Evolutionary conservation across 2,329 filamentous ascomycete species (phyloP), one percentile per base, ranked within the genome.

Genomic region (Drechslerella stenobrocha): DNA sequence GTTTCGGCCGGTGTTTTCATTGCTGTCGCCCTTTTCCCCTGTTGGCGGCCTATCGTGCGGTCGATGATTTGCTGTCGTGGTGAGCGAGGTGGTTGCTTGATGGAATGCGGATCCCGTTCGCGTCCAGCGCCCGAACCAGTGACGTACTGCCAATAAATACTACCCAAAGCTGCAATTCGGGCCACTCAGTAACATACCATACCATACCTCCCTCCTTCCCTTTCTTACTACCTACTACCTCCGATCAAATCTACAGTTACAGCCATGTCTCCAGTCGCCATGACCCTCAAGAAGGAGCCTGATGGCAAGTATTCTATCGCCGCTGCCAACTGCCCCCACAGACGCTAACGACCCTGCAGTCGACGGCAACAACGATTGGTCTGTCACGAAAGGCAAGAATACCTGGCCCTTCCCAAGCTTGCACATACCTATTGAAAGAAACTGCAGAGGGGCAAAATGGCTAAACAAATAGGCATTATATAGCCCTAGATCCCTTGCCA

Each of bases 401-500:
- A 2, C 44, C 22, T 20, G 18, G 26, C 28, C 28, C 20, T 30
- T 23, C 44, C 26, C 4, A 11, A 11, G 26, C 3, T 24, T 30
- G 13, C 22, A 20, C 20, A 11, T 28, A n/a, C 13, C 22, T 40
- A 24, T 18, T 13, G 15, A 37, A 7, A 3, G 40, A 35, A 26
- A 24, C 24, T 37, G 8, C 8, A 34, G n/a, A 32, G 37, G 28
- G 15, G 24, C 26, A 45, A 9, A 11, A 2, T 30, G 20, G 18
- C 18, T 60, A 44, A 50, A n/a, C 18, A 23, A 32, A 6, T n/a
- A 8, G 13, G 40, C 8, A 7, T 7, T 3, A 45, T 60, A 11
- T 71, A 83, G 89, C 88, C 26, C 80, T 93, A 24, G 80, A 82
- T 8, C 82, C 82, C 1, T 81, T 95, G 46, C 79, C 82, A 24